A percentile compares a stretch with the other conserved stretches of the same genome.
Evolutionary conservation across 495 filamentous ascomycete genomes (phyloP).

Genomic region (Patellaria atrata): DNA sequence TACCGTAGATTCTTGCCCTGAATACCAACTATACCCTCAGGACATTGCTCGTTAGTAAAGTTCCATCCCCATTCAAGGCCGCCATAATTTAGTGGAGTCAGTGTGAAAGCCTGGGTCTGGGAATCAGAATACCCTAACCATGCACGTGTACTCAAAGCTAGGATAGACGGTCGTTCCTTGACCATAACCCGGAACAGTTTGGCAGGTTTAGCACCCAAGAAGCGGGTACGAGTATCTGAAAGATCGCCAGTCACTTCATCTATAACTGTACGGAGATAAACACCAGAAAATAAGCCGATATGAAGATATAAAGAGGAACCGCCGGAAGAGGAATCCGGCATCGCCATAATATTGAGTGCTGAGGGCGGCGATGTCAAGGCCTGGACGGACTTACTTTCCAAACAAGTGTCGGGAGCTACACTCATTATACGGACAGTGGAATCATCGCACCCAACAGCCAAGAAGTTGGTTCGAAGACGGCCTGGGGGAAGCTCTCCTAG

Average conservation of each 20-base stretch:
- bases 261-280: slow-evolving; percentile 84
- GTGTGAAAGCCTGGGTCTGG: slow-evolving; percentile 69
- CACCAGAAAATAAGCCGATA: slow-evolving; percentile 87
- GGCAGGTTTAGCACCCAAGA: slow-evolving; percentile 77
- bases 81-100: slow-evolving; percentile 77
- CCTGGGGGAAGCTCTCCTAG: slow-evolving; percentile 90
- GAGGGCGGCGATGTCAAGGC: slow-evolving; percentile 82
- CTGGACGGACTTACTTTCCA: slow-evolving; percentile 88
- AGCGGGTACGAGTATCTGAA: slow-evolving; percentile 84
- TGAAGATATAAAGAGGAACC: slow-evolving; percentile 81
- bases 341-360: slow-evolving; percentile 79
- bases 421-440: slow-evolving; percentile 86
- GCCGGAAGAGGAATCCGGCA: slow-evolving; percentile 72
- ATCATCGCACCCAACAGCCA: slow-evolving; percentile 94
- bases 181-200: slow-evolving; percentile 78
- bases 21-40: slow-evolving; percentile 91
- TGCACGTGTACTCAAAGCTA: slow-evolving; percentile 78
- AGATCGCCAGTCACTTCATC: slow-evolving; percentile 91
- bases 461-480: slow-evolving; percentile 65
- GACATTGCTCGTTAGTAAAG: slow-evolving; percentile 84
- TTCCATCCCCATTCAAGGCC: slow-evolving; percentile 91
- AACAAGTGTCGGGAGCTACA: slow-evolving; percentile 73
- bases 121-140: slow-evolving; percentile 88
- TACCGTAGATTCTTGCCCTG: slow-evolving; percentile 81
- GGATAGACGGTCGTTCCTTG: slow-evolving; percentile 68